Conservation (phyloP, 768 basidiomycete genomes). For the Amanita pallidorosea region DNA sequence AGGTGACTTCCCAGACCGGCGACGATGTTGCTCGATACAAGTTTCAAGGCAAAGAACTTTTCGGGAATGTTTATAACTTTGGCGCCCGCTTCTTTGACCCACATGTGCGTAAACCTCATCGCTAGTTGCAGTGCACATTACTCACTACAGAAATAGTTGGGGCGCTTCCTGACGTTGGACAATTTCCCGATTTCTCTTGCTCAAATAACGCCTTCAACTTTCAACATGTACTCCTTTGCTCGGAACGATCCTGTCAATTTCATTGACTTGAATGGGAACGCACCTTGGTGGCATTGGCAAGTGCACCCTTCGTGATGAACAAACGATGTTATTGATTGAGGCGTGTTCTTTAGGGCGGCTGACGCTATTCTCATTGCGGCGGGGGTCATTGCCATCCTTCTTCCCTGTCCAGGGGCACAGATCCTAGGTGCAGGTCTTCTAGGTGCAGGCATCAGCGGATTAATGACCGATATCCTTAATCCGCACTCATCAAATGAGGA, state of each 20-base stretch:
- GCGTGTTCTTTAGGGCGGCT: no score
- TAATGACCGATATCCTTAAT: no score
- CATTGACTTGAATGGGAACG: conserved; percentile 9
- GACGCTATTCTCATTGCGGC: no score
- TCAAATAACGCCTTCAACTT: not conserved
- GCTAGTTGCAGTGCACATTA: not conserved
- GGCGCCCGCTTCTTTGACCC: not conserved
- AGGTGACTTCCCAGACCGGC: not conserved
- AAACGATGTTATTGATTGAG: not conserved
- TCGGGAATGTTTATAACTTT: not conserved
- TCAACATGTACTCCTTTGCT: conserved; percentile 10
- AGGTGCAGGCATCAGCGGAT: no score
- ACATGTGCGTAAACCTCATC: not conserved
- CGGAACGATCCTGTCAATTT: conserved; percentile 10
- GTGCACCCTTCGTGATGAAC: not conserved
- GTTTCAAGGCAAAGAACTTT: not conserved
- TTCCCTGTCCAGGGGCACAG: no score
- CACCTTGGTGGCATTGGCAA: conserved; percentile 10
- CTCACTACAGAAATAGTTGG: not conserved
- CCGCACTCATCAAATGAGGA: no score
- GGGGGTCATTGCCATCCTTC: no score
- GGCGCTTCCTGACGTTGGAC: not conserved
- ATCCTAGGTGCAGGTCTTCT: no score
- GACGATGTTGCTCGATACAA: not conserved
- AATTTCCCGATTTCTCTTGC: not conserved